These are phyloP conservation scores for Clonostachys rosea DNA, from an alignment of 2,329 filamentous ascomycete genomes.

Conservation along the genomic window DNA sequence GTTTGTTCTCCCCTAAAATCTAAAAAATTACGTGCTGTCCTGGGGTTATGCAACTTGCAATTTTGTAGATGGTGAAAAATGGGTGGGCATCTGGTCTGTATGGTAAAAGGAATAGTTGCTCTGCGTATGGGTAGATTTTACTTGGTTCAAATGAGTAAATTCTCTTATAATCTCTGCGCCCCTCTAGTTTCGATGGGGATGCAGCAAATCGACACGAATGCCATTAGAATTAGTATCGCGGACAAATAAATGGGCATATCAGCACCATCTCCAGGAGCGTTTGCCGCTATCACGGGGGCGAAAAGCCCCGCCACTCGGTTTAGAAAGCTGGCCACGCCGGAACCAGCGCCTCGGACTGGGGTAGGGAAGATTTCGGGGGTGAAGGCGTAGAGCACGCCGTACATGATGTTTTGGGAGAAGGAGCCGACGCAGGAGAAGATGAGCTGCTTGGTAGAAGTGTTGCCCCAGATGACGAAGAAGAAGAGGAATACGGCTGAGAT, in stretches of 20 bases:
- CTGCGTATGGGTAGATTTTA: background rate
- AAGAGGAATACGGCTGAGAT: slow-evolving; percentile 67
- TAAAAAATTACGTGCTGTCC: background rate
- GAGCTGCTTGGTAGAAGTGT: slow-evolving; percentile 52
- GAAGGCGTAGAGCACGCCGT: slow-evolving; percentile 72
- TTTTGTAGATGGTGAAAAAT: background rate
- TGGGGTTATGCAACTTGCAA: background rate
- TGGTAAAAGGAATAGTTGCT: background rate
- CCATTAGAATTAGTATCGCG: slow-evolving; percentile 49
- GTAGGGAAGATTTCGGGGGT: slow-evolving; percentile 75
- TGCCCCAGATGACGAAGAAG: slow-evolving; percentile 57
- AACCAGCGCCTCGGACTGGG: slow-evolving; percentile 66
- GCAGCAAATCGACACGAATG: slow-evolving; percentile 54
- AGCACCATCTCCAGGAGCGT: slow-evolving; percentile 50
- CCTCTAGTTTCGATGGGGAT: slow-evolving; percentile 62
- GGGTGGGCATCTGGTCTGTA: background rate
- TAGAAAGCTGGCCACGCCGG: slow-evolving; percentile 66
- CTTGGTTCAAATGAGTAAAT: background rate
- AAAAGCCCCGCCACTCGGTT: slow-evolving; percentile 64
- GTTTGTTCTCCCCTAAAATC: background rate
- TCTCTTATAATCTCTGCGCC: slow-evolving; percentile 45
- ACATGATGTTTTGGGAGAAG: slow-evolving; percentile 74
- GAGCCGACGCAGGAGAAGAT: slow-evolving; percentile 64
- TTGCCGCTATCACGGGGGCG: slow-evolving; percentile 65
- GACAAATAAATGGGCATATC: slow-evolving; percentile 54